Conservation (phyloP, 352 stramenopile genomes). For the Hyaloperonospora arabidopsidis region DNA sequence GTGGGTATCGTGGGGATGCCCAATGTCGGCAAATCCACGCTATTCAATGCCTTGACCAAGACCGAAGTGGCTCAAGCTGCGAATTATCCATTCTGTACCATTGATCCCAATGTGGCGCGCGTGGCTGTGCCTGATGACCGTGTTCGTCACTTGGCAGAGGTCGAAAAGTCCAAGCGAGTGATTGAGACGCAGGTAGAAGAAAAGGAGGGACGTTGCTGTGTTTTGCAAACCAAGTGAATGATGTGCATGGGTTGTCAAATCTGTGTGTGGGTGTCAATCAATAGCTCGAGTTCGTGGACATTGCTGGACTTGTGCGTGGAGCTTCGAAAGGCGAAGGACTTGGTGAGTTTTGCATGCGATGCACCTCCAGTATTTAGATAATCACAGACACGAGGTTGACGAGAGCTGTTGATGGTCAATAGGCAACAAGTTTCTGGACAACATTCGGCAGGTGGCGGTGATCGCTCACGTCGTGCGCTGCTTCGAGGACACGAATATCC, state of each 20-base stretch:
- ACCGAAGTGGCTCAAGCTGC: constrained; percentile 76
- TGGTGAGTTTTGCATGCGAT: constrained; percentile 18
- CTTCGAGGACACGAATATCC: constrained; percentile 97
- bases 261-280: constrained; percentile 1
- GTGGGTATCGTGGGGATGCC: constrained; percentile 86
- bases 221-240: too few species aligned
- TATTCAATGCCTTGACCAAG: constrained; percentile 86
- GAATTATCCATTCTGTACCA: constrained; percentile 88
- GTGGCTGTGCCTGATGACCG: constrained; percentile 64
- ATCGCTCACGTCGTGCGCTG: constrained; percentile 91
- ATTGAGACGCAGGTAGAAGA: constrained; percentile 66
- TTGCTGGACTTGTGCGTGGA: constrained; percentile 75
- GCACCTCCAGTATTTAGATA: neutral
- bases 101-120: constrained; percentile 77
- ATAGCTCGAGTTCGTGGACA: constrained; percentile 84
- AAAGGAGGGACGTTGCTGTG: too few species aligned
- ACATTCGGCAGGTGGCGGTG: constrained; percentile 80
- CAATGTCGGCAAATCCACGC: constrained; percentile 84
- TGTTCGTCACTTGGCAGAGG: constrained; percentile 50
- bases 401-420: neutral
- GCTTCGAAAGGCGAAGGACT: constrained; percentile 77
- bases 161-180: constrained; percentile 70
- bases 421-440: constrained; percentile 84
- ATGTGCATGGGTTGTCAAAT: too few species aligned
- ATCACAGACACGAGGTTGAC: neutral